Conservation (phyloP, 495 filamentous ascomycete genomes). For the Hypoxylon fragiforme region DNA sequence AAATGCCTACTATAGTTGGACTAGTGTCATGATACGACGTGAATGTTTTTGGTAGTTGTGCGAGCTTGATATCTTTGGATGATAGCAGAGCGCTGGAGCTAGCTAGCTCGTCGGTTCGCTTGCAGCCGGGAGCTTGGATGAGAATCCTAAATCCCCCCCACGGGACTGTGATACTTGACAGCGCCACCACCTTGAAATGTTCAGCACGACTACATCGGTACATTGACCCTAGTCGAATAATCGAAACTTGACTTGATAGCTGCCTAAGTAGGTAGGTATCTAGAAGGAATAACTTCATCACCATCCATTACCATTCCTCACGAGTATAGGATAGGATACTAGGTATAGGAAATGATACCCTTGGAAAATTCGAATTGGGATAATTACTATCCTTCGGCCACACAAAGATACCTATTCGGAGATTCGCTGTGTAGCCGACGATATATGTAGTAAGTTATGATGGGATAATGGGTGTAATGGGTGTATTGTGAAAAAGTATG, state of each 20-base stretch:
- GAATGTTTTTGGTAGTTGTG: conserved; percentile 11
- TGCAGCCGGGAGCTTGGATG: conserved; percentile 1
- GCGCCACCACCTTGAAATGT: not conserved
- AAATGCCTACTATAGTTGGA: not conserved
- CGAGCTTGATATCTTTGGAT: not conserved
- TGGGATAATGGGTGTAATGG: too few species aligned
- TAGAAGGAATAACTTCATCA: too few species aligned
- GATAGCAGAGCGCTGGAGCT: not conserved
- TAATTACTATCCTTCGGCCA: conserved; percentile 12
- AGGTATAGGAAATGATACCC: too few species aligned
- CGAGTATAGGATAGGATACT: not conserved
- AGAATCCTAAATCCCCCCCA: conserved; percentile 8
- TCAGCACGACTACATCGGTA: not conserved
- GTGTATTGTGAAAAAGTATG: not conserved
- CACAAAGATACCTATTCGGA: too few species aligned
- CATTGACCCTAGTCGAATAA: too few species aligned
- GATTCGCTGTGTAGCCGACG: too few species aligned
- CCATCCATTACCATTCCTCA: too few species aligned
- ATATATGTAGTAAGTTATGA: too few species aligned
- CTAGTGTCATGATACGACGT: conserved; percentile 4
- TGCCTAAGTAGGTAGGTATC: too few species aligned
- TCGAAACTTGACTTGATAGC: too few species aligned
- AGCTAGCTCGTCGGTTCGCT: not conserved
- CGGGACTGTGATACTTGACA: conserved; percentile 8
- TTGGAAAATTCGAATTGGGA: too few species aligned